Base-by-base conservation (phyloP, 2,329 filamentous ascomycete species). In the Epichloe uncinata region DNA sequence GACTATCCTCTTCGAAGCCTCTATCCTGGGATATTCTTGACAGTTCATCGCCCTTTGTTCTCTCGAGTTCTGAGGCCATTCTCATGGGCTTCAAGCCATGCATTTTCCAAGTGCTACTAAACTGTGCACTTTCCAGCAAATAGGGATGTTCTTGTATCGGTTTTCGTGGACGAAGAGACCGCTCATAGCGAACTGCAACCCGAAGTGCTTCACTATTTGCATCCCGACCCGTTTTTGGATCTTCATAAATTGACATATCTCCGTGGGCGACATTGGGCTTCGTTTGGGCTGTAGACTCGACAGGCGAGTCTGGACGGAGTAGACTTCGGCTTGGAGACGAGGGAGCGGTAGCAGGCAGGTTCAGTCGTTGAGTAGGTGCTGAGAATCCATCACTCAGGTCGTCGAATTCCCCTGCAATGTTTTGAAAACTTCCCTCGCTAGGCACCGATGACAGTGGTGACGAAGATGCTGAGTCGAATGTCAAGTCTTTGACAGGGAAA, bases 121-220 rank as follows among this genome's bases (percentile, higher is more conserved):
- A 80, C 30, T 73, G 70, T 0, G 70, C 75, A 57, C 71, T 74
- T 54, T 81, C 78, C 4, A 80, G 63, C 5, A 74, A 62, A 54
- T 81, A 81, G 3, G 78, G 78, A 42, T 79, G 76, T 56, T 80
- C 69, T 57, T 81, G 78, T 6, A 81, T 81, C 1, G 77, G 77
- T 53, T 80, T 81, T 18, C 78, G 71, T 1, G 76, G 75, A 6
- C 78, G 70, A n/a, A 81, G 63, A 4, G 73, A 77, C 35, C 77
- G 70, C 53, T 71, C 68, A 43, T 68, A 62, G 12, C 63, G 65
- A 30, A 67, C 57, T 5, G 62, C 57, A 12, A 56, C 53, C 49
- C 61, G 61, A 34, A 52, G 53, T 16, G 56, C 57, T 38, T 56
- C 55, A 44, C 53, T 50, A 12, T 51, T 48, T 7, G 50, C 33